A percentile compares a stretch with the other conserved stretches of the same genome.
phyloP scores from a whole-genome alignment of 306 rosid species.

The Potentilla sterilis region DNA sequence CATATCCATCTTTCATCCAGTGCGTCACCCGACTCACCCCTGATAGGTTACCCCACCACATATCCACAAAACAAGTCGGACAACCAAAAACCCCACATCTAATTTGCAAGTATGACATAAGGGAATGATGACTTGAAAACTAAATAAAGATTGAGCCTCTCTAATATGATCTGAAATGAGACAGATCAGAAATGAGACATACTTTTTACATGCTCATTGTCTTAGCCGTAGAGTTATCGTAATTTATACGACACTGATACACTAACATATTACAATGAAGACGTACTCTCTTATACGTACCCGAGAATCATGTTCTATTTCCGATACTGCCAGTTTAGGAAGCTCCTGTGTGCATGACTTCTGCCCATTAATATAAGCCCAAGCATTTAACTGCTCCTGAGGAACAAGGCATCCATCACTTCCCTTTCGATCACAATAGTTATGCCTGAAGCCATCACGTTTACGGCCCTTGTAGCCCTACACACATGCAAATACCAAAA shows the following conservation, averaged over 20 bases:
- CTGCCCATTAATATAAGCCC: conserved; percentile 63
- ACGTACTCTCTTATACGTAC: conserved; percentile 42
- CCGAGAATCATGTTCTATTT: conserved; percentile 54
- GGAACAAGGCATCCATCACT: conserved; percentile 55
- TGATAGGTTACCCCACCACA: background rate
- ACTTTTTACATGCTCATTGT: background rate
- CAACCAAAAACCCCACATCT: background rate
- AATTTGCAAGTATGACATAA: background rate
- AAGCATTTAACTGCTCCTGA: conserved; percentile 71
- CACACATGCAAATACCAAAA: background rate
- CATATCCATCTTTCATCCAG: background rate
- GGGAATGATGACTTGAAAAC: background rate
- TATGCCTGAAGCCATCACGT: conserved; percentile 48
- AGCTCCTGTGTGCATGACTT: conserved; percentile 39
- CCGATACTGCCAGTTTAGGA: conserved; percentile 39
- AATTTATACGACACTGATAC: background rate
- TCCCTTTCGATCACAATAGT: conserved; percentile 25
- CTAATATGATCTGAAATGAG: background rate
- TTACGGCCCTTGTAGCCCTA: conserved; percentile 69
- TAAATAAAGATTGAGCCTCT: background rate
- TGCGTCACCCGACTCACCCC: background rate
- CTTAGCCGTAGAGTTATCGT: background rate
- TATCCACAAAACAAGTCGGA: background rate
- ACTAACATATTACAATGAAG: conserved; percentile 3
- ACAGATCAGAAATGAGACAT: background rate